Percentiles rank a stretch among this genome's conserved stretches.
Conservation (phyloP, 2,329 filamentous ascomycete genomes). For the Fusarium napiforme region DNA sequence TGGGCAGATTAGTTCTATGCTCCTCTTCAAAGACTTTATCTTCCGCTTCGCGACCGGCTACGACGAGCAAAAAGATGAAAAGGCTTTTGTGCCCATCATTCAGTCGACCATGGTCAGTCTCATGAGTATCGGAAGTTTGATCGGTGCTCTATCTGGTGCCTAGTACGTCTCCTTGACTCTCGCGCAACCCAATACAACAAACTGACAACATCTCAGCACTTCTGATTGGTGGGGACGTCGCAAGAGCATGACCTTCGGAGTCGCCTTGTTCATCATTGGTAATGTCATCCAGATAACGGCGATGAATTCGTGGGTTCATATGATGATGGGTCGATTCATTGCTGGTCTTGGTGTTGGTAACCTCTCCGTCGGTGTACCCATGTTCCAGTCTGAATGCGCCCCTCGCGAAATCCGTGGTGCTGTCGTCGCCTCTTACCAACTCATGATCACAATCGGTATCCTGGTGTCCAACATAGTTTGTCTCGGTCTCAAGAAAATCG, state of each 20-base stretch:
- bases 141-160: constrained; percentile 65
- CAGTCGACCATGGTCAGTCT: constrained; percentile 66
- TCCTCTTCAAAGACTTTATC: constrained; percentile 64
- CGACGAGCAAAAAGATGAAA: constrained; percentile 47
- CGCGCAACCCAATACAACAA: not conserved
- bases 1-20: constrained; percentile 66
- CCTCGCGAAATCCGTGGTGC: constrained; percentile 72
- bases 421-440: constrained; percentile 76
- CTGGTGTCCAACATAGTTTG: constrained; percentile 67
- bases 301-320: constrained; percentile 68
- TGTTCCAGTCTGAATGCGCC: constrained; percentile 74
- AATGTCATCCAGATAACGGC: constrained; percentile 74
- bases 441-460: constrained; percentile 79
- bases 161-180: constrained; percentile 46
- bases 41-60: constrained; percentile 64
- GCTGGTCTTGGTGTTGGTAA: constrained; percentile 75
- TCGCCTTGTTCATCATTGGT: constrained; percentile 70
- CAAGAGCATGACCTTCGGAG: constrained; percentile 63
- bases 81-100: constrained; percentile 54
- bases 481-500: constrained; percentile 59
- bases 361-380: constrained; percentile 72
- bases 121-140: constrained; percentile 64
- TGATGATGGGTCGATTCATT: constrained; percentile 73
- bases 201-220: constrained; percentile 50
- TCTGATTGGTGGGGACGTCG: constrained; percentile 69